Base-by-base conservation (phyloP, 2,329 filamentous ascomycete species). In the Harringtonia aguacate region DNA sequence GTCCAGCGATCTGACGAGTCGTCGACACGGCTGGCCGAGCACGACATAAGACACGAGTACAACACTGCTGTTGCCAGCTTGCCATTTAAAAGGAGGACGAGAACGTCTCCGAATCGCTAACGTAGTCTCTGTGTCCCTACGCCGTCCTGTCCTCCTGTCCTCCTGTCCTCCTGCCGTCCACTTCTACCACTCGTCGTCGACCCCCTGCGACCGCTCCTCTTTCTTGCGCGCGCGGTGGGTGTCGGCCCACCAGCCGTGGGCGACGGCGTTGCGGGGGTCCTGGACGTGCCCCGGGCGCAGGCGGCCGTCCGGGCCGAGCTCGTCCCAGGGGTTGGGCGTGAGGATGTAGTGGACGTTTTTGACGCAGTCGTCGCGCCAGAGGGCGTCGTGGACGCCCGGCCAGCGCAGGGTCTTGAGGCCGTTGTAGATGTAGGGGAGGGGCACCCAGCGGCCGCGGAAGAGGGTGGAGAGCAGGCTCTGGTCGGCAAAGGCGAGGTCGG, bases 281-380 rank as follows among this genome's bases (percentile, higher is more conserved):
- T 44, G 17, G 8, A 46, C 17, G 22, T n/a, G n/a, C n/a, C 48
- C 50, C 4, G 12, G 29, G 1, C 56, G 63, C 56, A 62, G 68
- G 31, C 64, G 58, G 3, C 70, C 71, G 14, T 61, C 52, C 2
- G 53, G 61, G 39, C 70, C 62, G 17, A 71, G 52, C 59, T 77
- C 69, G 33, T 75, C 66, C 77, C 77, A 81, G 3, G 77, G 77
- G 60, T 81, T 81, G 1, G 76, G 53, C 18, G 53, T 69, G 20
- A 80, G 56, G 37, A 81, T 78, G 48, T 76, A 79, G 54, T 81
- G 77, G 7, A 81, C 58, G 51, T 77, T 78, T 63, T 76, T 78
- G 40, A 80, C 72, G 34, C 61, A 56, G 17, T 70, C 70, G 51
- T 81, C 76, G 12, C 63, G 59, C 77, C 77, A 81, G 45, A 81